A percentile compares a stretch with the other conserved stretches of the same genome.
Conservation (phyloP, 257 asterid genomes). For the Linderniella brevidens region DNA sequence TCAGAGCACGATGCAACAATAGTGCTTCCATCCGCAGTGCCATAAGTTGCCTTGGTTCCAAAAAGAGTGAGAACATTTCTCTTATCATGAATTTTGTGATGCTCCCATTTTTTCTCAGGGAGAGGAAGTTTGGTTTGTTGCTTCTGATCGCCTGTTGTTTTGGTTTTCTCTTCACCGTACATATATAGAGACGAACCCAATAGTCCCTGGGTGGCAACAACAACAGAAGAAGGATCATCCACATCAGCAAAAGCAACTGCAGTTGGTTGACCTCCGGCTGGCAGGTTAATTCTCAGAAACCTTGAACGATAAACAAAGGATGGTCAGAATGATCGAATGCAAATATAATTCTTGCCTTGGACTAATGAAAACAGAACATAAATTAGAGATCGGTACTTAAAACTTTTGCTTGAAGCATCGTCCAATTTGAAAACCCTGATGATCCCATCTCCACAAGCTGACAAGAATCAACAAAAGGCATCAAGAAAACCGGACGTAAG, state of each 20-base stretch:
- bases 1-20: constrained; percentile 76
- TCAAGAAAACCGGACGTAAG: constrained; percentile 1
- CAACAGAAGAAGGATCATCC: constrained; percentile 64
- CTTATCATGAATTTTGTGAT: constrained; percentile 70
- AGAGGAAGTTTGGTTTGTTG: constrained; percentile 71
- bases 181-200: constrained; percentile 70
- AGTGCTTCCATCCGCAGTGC: constrained; percentile 83
- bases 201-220: constrained; percentile 66
- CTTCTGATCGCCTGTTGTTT: constrained; percentile 36
- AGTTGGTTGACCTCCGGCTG: constrained; percentile 85
- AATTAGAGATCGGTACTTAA: constrained; percentile 49
- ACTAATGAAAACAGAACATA: neutral
- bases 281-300: constrained; percentile 77
- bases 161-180: constrained; percentile 81
- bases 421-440: constrained; percentile 90
- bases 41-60: constrained; percentile 75
- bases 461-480: constrained; percentile 7
- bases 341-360: neutral
- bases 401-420: constrained; percentile 87
- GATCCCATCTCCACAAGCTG: constrained; percentile 91
- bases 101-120: constrained; percentile 89
- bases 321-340: neutral
- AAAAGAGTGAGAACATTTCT: constrained; percentile 52
- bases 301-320: constrained; percentile 17
- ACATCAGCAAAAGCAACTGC: constrained; percentile 68